Conservation (phyloP, 345 rosid species). For the Cardamine resedifolia region DNA sequence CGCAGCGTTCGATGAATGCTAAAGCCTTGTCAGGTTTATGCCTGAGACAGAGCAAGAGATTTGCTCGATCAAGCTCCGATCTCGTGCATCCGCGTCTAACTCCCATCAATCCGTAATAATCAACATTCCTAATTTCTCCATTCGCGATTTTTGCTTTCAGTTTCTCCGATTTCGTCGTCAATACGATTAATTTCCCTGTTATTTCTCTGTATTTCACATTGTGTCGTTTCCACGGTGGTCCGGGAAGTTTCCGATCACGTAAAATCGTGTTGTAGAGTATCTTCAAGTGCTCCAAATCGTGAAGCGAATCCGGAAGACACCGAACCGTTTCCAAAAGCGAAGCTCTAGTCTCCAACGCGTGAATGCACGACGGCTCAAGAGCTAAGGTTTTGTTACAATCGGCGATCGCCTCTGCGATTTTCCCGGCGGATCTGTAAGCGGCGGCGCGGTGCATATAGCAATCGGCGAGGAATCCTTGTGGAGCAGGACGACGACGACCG, state of each 20-base stretch:
- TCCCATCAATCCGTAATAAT: conserved; percentile 76
- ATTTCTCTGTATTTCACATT: conserved; percentile 79
- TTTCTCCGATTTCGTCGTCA: conserved; percentile 58
- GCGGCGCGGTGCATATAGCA: conserved; percentile 87
- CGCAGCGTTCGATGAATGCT: conserved; percentile 72
- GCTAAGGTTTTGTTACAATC: conserved; percentile 92
- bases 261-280: conserved; percentile 80
- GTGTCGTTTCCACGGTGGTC: conserved; percentile 95
- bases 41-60: conserved; percentile 64
- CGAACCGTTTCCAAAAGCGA: conserved; percentile 68
- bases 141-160: conserved; percentile 73
- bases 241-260: conserved; percentile 88
- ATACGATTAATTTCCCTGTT: conserved; percentile 68
- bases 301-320: conserved; percentile 82
- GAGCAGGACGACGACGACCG: conserved; percentile 73
- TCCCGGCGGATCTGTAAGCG: conserved; percentile 69
- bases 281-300: conserved; percentile 90
- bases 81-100: conserved; percentile 82
- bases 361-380: conserved; percentile 76
- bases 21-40: conserved; percentile 91
- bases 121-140: conserved; percentile 77
- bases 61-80: conserved; percentile 89
- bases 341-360: conserved; percentile 89
- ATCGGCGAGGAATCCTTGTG: conserved; percentile 87
- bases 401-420: conserved; percentile 80